A percentile compares a stretch with the other conserved stretches of the same genome.
phyloP scores from a whole-genome alignment of 1,284 basidiomycete species.

The Austroboletus niveus region DNA sequence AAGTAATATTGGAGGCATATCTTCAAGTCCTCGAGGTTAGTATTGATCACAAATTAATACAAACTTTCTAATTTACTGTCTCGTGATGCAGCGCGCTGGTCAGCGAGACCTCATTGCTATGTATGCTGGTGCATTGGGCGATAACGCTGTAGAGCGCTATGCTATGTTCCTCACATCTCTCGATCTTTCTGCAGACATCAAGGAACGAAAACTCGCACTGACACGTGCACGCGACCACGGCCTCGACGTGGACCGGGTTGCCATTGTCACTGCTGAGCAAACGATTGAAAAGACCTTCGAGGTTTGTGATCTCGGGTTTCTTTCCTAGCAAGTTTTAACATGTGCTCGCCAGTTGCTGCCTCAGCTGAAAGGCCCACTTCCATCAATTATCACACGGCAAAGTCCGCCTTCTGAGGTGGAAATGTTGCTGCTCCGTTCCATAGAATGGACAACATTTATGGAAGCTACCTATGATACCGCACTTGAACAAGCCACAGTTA shows the following conservation, averaged over 20 bases:
- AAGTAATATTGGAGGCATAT: constrained; percentile 87
- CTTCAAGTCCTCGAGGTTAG: constrained; percentile 82
- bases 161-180: constrained; percentile 88
- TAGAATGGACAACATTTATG: constrained; percentile 92
- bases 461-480: constrained; percentile 75
- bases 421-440: constrained; percentile 73
- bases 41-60: background rate
- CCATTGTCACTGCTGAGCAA: constrained; percentile 77
- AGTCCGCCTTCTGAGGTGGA: constrained; percentile 57
- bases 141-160: constrained; percentile 90
- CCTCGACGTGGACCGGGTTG: constrained; percentile 81
- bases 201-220: constrained; percentile 73
- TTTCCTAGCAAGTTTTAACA: no score
- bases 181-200: constrained; percentile 64
- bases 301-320: constrained; percentile 36
- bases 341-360: constrained; percentile 37
- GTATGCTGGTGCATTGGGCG: constrained; percentile 91
- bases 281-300: constrained; percentile 74
- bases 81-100: constrained; percentile 55
- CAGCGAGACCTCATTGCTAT: constrained; percentile 88
- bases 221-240: constrained; percentile 80
- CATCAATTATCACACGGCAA: constrained; percentile 54
- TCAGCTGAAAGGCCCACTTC: constrained; percentile 55
- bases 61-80: background rate
- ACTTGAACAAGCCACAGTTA: constrained; percentile 80